phyloP scores from a whole-genome alignment of 139 green algal genomes.

The Tetraselmis chui region DNA sequence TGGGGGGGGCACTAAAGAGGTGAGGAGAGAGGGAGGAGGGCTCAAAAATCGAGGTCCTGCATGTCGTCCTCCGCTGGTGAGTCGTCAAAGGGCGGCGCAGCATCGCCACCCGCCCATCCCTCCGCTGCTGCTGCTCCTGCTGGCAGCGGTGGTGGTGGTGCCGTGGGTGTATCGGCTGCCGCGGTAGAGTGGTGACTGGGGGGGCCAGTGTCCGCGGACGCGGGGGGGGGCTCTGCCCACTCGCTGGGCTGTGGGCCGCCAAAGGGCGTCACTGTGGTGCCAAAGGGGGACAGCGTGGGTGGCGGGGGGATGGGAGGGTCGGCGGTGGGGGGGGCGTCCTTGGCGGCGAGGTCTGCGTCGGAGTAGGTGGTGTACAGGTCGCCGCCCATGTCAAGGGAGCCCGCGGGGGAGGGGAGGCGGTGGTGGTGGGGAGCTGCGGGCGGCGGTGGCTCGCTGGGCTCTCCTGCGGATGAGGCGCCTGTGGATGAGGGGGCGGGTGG shows the following conservation, averaged over 20 bases:
- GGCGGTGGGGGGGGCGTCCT: too few species aligned
- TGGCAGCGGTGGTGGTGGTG: too few species aligned
- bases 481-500: neutral
- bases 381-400: neutral
- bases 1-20: too few species aligned
- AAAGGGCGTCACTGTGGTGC: neutral
- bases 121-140: neutral
- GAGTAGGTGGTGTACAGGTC: neutral
- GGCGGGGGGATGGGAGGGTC: too few species aligned
- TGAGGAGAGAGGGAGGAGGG: too few species aligned
- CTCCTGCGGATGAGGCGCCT: too few species aligned
- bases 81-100: neutral
- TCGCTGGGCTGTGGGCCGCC: too few species aligned
- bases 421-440: neutral
- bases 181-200: too few species aligned
- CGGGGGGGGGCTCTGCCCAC: too few species aligned
- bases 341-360: neutral
- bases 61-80: neutral
- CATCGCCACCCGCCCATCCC: too few species aligned
- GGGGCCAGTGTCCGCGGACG: too few species aligned
- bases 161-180: too few species aligned
- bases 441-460: neutral
- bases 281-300: neutral
- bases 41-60: neutral
- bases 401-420: neutral